A percentile compares a stretch with the other conserved stretches of the same genome.
Conservation (phyloP, 1,139 yeast species). For the Waltiozyma sp. region DNA sequence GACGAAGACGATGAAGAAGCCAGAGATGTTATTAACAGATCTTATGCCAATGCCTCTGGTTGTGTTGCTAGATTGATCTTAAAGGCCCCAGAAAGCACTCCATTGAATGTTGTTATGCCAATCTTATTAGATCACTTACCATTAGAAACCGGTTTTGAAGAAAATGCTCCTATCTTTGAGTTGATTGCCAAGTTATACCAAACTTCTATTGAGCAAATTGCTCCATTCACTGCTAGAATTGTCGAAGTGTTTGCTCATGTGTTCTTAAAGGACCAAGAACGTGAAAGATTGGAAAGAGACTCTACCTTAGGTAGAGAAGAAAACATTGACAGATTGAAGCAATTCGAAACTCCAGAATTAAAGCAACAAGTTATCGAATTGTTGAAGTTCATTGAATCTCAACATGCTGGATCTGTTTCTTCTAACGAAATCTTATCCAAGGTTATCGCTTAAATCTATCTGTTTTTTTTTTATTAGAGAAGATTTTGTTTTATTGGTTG, state of each 20-base stretch:
- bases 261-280: constrained; percentile 63
- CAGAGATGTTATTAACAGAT: constrained; percentile 70
- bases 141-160: constrained; percentile 80
- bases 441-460: constrained; percentile 25
- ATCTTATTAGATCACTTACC: constrained; percentile 76
- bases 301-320: constrained; percentile 79
- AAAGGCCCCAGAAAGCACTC: constrained; percentile 63
- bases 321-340: constrained; percentile 65
- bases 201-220: constrained; percentile 44
- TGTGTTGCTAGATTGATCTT: constrained; percentile 90
- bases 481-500: too few species aligned
- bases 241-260: constrained; percentile 61
- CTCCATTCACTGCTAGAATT: constrained; percentile 49
- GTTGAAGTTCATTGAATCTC: constrained; percentile 61
- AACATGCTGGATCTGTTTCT: constrained; percentile 50
- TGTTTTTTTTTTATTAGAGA: too few species aligned
- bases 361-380: constrained; percentile 55
- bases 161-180: constrained; percentile 82
- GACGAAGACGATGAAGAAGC: constrained; percentile 68
- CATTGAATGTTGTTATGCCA: constrained; percentile 70
- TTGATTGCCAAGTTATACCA: constrained; percentile 65
- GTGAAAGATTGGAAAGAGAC: constrained; percentile 55
- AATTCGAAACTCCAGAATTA: constrained; percentile 60
- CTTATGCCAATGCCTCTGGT: constrained; percentile 92
- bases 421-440: constrained; percentile 43